phyloP scores from a whole-genome alignment of 2,329 filamentous ascomycete species.

The Ilyonectria robusta region DNA sequence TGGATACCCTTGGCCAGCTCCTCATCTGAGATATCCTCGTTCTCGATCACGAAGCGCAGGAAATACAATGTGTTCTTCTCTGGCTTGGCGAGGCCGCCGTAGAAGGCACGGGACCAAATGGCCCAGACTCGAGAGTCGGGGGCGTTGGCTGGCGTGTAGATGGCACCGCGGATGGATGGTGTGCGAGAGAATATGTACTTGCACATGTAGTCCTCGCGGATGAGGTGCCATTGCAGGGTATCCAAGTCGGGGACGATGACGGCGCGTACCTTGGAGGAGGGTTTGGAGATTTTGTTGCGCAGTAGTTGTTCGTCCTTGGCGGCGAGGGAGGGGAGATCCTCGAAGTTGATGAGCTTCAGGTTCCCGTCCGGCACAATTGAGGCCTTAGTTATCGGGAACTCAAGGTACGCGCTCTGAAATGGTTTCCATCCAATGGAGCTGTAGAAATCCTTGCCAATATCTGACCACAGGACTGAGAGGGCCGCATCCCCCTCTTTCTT shows the following conservation, averaged over 20 bases:
- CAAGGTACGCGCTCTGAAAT: slow-evolving; percentile 80
- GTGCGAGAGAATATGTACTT: slow-evolving; percentile 70
- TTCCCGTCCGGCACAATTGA: slow-evolving; percentile 43
- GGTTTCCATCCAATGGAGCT: slow-evolving; percentile 81
- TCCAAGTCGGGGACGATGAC: slow-evolving; percentile 52
- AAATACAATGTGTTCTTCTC: slow-evolving; percentile 79
- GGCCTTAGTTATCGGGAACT: slow-evolving; percentile 61
- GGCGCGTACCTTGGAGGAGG: slow-evolving; percentile 50
- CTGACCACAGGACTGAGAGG: slow-evolving; percentile 88
- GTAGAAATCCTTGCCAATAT: slow-evolving; percentile 89
- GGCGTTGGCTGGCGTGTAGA: slow-evolving; percentile 66
- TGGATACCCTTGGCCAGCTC: slow-evolving; percentile 69
- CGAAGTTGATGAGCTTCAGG: slow-evolving; percentile 66
- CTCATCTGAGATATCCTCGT: slow-evolving; percentile 55
- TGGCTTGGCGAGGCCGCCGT: slow-evolving; percentile 65
- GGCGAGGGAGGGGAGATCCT: slow-evolving; percentile 74
- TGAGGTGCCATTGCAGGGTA: slow-evolving; percentile 72
- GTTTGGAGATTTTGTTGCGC: slow-evolving; percentile 62
- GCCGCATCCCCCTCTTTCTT: slow-evolving; percentile 54
- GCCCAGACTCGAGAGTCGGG: slow-evolving; percentile 77
- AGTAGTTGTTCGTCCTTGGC: slow-evolving; percentile 75
- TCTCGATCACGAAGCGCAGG: slow-evolving; percentile 77
- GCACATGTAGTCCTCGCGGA: slow-evolving; percentile 84
- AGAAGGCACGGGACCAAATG: slow-evolving; percentile 79
- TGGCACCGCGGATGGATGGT: slow-evolving; percentile 78